Base-by-base conservation (phyloP, 768 basidiomycete species). In the Mycena belliarum region DNA sequence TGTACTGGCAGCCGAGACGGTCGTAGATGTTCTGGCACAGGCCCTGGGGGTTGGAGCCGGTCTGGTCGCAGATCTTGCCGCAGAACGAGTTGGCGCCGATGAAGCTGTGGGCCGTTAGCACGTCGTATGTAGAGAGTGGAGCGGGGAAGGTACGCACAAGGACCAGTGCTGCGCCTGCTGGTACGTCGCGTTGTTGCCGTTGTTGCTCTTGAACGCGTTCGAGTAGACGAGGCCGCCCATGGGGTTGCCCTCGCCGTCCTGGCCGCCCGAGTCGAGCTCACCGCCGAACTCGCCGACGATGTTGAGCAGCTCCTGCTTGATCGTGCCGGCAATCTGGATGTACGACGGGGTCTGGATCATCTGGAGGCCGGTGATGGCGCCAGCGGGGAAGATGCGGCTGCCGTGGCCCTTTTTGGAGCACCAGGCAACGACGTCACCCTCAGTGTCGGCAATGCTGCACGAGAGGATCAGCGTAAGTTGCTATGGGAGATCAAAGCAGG, bases 401-500 rank as follows among this genome's bases (percentile, higher is more conserved):
- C 88, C 89, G 50, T 77, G 79, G 4, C 82, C 82, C 10, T 74
- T 73, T 68, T 86, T 81, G n/a, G 81, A 80, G 73, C 87, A 91
- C 81, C 82, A 91, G 2, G 87, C 80, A 14, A 90, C 85, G 63
- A 80, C 82, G 55, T 81, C 71, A 37, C 76, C 81, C 65, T 90
- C 88, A 2, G 79, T 78, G 53, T 87, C 79, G 25, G 78, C 82
- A 55, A 89, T 85, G 15, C 48, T 55, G 9, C 2, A 32, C 4
- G 1, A 51, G 24, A 7, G 21, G 49, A 43, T 40, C 23, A 43
- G 21, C n/a, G 12, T 8, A 21, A 9, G 50, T 21, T 6, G 29
- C 7, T 12, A 12, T 28, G 44, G 9, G 12, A 50, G 18, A 29
- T 9, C 35, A 11, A 42, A 33, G 26, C 7, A 18, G 4, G 3